Base-by-base conservation (phyloP, 2,329 filamentous ascomycete genomes). In the Neonectria sp. region DNA sequence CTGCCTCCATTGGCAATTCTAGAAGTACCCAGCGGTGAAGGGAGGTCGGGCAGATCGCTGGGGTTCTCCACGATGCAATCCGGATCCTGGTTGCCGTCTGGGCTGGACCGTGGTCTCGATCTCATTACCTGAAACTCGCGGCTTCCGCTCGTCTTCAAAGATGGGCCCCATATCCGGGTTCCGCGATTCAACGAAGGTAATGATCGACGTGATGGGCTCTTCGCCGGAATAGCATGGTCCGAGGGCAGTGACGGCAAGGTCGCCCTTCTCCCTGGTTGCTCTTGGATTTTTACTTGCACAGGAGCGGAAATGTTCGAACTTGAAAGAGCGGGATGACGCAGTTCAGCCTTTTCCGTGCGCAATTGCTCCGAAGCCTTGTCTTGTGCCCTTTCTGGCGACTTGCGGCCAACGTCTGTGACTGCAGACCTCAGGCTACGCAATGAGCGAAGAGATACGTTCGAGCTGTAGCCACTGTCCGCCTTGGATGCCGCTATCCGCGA, bases 401-500 rank as follows among this genome's bases (percentile, higher is more conserved):
- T 76, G 25, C 63, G 72, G 49, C 67, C 67, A 33, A 68, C 65
- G 15, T 74, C 74, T 31, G 65, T 72, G 31, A 65, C 68, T 15
- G 68, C 67, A 27, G 73, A 72, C 52, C 67, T 74, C 55, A 74
- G 79, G 60, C 77, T 80, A 29, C 76, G 77, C n/a, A 87, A 82
- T 1, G 88, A 90, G 45, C 86, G 83, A 21, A 90, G 76, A 13
- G 89, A 91, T 5, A 87, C 80, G 71, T 86, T 90, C 8, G 88
- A 91, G 72, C 88, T 88, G 72, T 91, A 91, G 17, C 88, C 88
- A 29, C 88, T 90, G 72, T 91, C 89, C 45, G 87, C 84, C 68
- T 89, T 89, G 35, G 85, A 83, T n/a, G 88, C 78, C 6, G 84
- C 78, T 61, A 83, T 85, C 17, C 79, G 79, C 1, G 83, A 81